phyloP scores from a whole-genome alignment of 495 filamentous ascomycete genomes.

The Elasticomyces elasticus region DNA sequence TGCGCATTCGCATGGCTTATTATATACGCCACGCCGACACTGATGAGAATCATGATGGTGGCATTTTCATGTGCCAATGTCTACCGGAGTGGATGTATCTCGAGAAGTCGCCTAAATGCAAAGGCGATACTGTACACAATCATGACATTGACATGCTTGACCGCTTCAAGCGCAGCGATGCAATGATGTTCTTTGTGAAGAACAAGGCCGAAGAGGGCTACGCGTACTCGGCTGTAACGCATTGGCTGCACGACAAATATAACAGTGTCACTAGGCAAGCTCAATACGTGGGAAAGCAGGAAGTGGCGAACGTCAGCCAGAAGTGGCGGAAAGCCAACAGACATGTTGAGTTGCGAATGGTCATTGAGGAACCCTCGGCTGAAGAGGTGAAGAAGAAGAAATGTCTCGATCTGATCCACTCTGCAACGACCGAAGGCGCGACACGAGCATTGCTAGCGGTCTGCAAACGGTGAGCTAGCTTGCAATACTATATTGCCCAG shows the following conservation, averaged over 20 bases:
- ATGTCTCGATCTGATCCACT: background rate
- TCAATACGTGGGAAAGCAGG: background rate
- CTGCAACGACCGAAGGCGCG: background rate
- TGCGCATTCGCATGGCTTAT: background rate
- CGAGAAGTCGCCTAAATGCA: background rate
- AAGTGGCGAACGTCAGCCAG: background rate
- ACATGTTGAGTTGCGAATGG: background rate
- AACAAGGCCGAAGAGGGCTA: background rate
- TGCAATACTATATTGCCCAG: no score
- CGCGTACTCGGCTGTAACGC: background rate
- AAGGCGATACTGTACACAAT: background rate
- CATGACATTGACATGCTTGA: background rate
- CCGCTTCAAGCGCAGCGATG: background rate
- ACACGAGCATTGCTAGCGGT: background rate
- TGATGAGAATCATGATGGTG: background rate
- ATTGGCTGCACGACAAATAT: background rate
- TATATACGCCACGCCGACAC: conserved; percentile 1
- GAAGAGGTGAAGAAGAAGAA: background rate
- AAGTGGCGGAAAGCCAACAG: background rate
- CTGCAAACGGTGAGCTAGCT: background rate
- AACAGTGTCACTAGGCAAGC: background rate
- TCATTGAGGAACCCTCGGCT: background rate
- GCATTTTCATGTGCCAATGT: background rate
- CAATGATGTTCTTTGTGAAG: background rate
- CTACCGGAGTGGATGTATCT: conserved; percentile 1